A percentile compares a stretch with the other conserved stretches of the same genome.
Conservation (phyloP, 179 eudicot species). For the Carnegiea gigantea region DNA sequence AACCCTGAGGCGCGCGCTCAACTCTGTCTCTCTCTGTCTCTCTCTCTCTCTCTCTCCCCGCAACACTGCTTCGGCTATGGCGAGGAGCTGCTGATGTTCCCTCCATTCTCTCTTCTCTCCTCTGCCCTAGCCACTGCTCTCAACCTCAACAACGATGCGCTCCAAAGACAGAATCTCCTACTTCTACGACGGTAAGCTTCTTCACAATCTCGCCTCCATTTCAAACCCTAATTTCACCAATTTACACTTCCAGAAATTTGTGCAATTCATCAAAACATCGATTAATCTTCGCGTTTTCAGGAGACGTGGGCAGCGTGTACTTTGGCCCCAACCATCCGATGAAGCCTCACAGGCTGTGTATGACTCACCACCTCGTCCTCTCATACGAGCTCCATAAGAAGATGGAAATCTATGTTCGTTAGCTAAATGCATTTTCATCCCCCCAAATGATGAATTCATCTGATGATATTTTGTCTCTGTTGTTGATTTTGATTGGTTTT, state of each 20-base stretch:
- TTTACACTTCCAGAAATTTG: not conserved
- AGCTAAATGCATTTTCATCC: not conserved
- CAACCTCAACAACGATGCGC: slow-evolving; percentile 46
- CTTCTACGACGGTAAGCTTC: slow-evolving; percentile 74
- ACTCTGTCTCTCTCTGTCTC: not conserved
- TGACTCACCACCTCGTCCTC: slow-evolving; percentile 95
- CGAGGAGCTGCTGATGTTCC: slow-evolving; percentile 4
- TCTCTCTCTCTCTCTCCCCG: not conserved
- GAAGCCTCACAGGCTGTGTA: slow-evolving; percentile 93
- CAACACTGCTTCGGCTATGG: slow-evolving; percentile 16
- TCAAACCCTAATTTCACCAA: slow-evolving; percentile 31
- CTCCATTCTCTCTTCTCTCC: slow-evolving; percentile 4
- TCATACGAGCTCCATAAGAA: slow-evolving; percentile 81
- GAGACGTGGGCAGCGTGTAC: slow-evolving; percentile 92
- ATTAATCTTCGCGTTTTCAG: slow-evolving; percentile 39
- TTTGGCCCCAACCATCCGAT: slow-evolving; percentile 97
- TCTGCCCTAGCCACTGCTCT: not conserved
- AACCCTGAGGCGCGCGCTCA: not conserved
- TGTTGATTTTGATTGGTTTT: slow-evolving; percentile 3
- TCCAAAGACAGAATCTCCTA: slow-evolving; percentile 85
- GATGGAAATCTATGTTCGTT: slow-evolving; percentile 88
- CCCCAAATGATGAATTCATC: not conserved
- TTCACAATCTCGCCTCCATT: not conserved
- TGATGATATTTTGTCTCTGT: not conserved
- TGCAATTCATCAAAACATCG: not conserved